Evolutionary conservation across 352 stramenopile species (phyloP), one percentile per base, ranked within the genome.

Genomic region (Hyaloperonospora brassicae): DNA sequence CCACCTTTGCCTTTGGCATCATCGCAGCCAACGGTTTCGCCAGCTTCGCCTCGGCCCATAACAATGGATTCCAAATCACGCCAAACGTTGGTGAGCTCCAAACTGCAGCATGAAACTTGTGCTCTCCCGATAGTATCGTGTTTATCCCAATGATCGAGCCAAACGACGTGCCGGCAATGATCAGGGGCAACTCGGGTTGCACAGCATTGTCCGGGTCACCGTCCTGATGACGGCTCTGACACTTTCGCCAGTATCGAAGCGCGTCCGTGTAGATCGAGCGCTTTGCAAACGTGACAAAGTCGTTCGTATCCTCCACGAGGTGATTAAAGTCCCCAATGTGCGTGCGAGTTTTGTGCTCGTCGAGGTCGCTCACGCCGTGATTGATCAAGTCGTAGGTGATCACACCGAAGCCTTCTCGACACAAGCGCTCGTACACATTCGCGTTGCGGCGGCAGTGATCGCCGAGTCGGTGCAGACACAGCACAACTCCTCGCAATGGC

Each of bases 281-380:
- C 47, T 78, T 78, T 0, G 67, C 61, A 35, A 74, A 74, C 47
- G 53, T 59, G 34, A 80, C 50, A 41, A 80, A 68, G 36, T 62
- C 59, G 50, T 83, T 77, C 17, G 67, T 73, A 50, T 83, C 72
- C 38, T 80, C 68, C 24, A 83, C 62, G n/a, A 83, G 57, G 53
- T 76, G 50, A 0, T 30, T 59, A 36, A 79, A 79, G 25, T 64
- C 58, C 43, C 65, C 55, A 21, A 73, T 52, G 58, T 79, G 70
- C 12, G 63, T 66, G 22, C 71, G 71, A 23, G 66, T 67, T 36
- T 59, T 59, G 48, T 72, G 58, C 14, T 57, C 49, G 39, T 72
- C 57, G 27, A 64, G 52, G 51, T 76, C 70, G 39, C 72, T 83
- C 31, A 70, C 52, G 11, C 72, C 72, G 59, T 80, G 72, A 44